A percentile compares a stretch with the other conserved stretches of the same genome.
Conservation (phyloP, 1,139 yeast species). For the Candida buenavistaensis region DNA sequence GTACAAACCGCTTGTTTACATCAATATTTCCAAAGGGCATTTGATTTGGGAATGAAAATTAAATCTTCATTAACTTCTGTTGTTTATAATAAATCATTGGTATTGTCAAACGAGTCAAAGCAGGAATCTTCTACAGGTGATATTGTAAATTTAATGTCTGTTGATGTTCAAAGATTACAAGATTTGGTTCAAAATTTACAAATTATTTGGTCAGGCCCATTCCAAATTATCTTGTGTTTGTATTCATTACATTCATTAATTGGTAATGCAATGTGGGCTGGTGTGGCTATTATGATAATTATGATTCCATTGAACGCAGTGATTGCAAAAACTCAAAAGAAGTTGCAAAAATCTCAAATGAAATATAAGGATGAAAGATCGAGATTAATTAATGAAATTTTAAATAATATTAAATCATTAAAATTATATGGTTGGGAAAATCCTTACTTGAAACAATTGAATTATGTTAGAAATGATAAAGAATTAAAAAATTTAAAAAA, state of each 20-base stretch:
- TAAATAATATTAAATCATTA: constrained; percentile 87
- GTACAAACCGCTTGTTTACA: constrained; percentile 84
- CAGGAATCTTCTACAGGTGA: constrained; percentile 89
- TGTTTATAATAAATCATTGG: constrained; percentile 77
- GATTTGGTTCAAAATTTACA: constrained; percentile 87
- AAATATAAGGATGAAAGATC: constrained; percentile 47
- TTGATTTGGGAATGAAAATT: constrained; percentile 88
- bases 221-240: constrained; percentile 82
- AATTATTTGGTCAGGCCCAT: constrained; percentile 95
- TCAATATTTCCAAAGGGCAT: constrained; percentile 88
- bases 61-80: constrained; percentile 78
- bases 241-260: constrained; percentile 70
- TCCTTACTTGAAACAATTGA: constrained; percentile 74
- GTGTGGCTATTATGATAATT: constrained; percentile 77
- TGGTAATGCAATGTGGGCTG: constrained; percentile 97
- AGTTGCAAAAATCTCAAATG: constrained; percentile 63
- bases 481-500: constrained; percentile 77
- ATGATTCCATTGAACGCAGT: constrained; percentile 84
- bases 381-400: constrained; percentile 75
- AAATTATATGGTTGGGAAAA: constrained; percentile 94
- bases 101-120: constrained; percentile 81
- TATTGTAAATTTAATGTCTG: constrained; percentile 94
- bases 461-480: constrained; percentile 81
- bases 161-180: constrained; percentile 91
- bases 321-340: constrained; percentile 73